phyloP scores from a whole-genome alignment of 1,284 basidiomycete species.

The Rugosomyces carneus region DNA sequence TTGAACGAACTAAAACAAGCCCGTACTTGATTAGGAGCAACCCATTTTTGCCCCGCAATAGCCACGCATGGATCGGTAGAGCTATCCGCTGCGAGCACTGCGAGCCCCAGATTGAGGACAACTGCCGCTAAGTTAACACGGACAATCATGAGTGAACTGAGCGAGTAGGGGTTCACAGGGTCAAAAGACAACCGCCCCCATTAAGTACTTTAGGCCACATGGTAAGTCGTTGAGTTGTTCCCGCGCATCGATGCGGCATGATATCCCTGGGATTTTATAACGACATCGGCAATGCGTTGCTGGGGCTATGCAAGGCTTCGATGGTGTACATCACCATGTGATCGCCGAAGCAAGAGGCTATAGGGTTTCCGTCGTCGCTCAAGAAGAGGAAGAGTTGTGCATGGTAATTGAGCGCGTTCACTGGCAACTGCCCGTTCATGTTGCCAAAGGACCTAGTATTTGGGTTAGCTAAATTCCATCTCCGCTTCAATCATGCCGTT shows the following conservation, averaged over 20 bases:
- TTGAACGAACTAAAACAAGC: constrained; percentile 34
- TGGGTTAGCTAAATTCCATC: too few relatives aligned
- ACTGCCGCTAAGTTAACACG: constrained; percentile 7
- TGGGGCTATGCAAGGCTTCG: background rate
- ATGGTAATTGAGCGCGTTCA: too few relatives aligned
- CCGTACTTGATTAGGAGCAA: constrained; percentile 32
- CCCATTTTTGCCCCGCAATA: constrained; percentile 38
- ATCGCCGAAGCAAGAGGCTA: background rate
- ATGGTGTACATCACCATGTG: constrained; percentile 1
- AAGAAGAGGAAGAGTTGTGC: too few relatives aligned
- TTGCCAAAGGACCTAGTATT: too few relatives aligned
- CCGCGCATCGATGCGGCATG: background rate
- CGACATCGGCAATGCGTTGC: background rate
- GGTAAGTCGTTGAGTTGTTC: background rate
- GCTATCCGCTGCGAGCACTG: constrained; percentile 6
- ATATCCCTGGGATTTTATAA: background rate
- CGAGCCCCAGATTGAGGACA: constrained; percentile 10
- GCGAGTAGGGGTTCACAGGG: background rate
- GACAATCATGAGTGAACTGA: constrained; percentile 9
- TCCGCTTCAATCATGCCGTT: too few relatives aligned
- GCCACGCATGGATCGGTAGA: constrained; percentile 30
- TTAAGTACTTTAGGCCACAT: constrained; percentile 9
- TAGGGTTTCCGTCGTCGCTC: background rate
- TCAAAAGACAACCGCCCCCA: background rate
- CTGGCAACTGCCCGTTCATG: too few relatives aligned